Evolutionary conservation across 768 basidiomycete species (phyloP), one percentile per base, ranked within the genome.

Genomic region (Termitomyces sp.): DNA sequence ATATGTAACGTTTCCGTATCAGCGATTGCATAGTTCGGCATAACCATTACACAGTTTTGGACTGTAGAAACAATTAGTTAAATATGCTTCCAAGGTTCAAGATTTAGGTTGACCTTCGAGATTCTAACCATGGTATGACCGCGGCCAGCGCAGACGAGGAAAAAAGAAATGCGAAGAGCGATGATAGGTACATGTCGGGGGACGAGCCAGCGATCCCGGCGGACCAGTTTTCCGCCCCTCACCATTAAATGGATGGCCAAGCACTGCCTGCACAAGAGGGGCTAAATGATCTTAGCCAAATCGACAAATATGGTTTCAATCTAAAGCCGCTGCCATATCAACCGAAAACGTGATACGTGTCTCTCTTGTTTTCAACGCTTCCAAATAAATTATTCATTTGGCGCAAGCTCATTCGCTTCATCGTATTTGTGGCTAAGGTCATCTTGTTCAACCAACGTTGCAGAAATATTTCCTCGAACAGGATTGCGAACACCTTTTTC

Each of bases 1-100:
- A 34, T 50, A 65, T 2, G 64, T 65, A 9, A 65, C 59, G 24
- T 65, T 65, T 6, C 58, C 51, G 31, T 65, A 65, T 2, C 55
- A 59, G 11, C 64, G 59, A 16, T 57, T 37, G 18, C 64, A 65
- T 27, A 65, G 30, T 54, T 65, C 64, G 1, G 61, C 59, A 33
- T 61, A 59, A 12, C 64, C 61, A 49, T 63, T 65, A 42, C 61
- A 65, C 48, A 13, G 3, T n/a, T 9, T 20, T n/a, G 48, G n/a
- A 49, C 48, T 49, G 31, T 31, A 2, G 18, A n/a, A 49, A 20
- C 18, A 16, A 41, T 41, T n/a, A 4, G 30, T 16, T 9, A 6
- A 6, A 11, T 9, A 31, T 4, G 6, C 31, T 3, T 4, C 1
- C 18, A 33, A 7, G 5, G 11, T 33, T 33, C 3, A 4, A 4